Percentiles rank a stretch among this genome's conserved stretches.
These are phyloP conservation scores for Hemisphaericaspora xylofermentans DNA, from an alignment of 1,139 yeast genomes.

Conservation along the genomic window DNA sequence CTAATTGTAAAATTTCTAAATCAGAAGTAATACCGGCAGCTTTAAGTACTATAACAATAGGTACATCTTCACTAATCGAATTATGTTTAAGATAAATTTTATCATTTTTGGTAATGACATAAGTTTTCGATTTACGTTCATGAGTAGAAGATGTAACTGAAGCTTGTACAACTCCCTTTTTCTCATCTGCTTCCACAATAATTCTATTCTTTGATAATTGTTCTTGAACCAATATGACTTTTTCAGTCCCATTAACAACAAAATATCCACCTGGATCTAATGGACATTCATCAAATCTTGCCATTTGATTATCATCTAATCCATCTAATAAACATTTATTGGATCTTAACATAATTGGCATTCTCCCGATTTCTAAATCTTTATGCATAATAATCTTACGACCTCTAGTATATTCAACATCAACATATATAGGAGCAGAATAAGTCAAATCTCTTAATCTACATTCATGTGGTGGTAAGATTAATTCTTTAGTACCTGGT, in stretches of 20 bases:
- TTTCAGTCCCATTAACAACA: slow-evolving; percentile 96
- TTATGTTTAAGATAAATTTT: slow-evolving; percentile 91
- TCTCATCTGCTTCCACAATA: slow-evolving; percentile 95
- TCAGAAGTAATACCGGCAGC: slow-evolving; percentile 96
- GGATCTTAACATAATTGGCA: slow-evolving; percentile 96
- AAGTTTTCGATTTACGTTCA: slow-evolving; percentile 95
- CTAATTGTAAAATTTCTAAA: slow-evolving; percentile 88
- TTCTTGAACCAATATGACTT: slow-evolving; percentile 94
- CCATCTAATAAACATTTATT: slow-evolving; percentile 86
- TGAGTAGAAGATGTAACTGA: slow-evolving; percentile 97
- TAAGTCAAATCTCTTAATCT: slow-evolving; percentile 92
- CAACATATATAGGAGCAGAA: slow-evolving; percentile 95
- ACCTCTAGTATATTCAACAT: slow-evolving; percentile 95
- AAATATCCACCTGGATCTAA: slow-evolving; percentile 98
- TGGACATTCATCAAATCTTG: slow-evolving; percentile 89
- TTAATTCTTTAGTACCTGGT: slow-evolving; percentile 55
- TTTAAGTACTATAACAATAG: slow-evolving; percentile 87
- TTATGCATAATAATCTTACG: slow-evolving; percentile 85
- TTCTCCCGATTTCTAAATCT: slow-evolving; percentile 91
- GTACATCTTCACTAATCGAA: slow-evolving; percentile 91
- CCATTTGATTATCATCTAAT: slow-evolving; percentile 80
- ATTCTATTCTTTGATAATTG: slow-evolving; percentile 96
- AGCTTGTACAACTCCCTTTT: slow-evolving; percentile 92
- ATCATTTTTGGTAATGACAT: slow-evolving; percentile 88
- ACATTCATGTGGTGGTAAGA: slow-evolving; percentile 94